Conservation (phyloP, 257 asterid genomes). For the Fraxinus americana region DNA sequence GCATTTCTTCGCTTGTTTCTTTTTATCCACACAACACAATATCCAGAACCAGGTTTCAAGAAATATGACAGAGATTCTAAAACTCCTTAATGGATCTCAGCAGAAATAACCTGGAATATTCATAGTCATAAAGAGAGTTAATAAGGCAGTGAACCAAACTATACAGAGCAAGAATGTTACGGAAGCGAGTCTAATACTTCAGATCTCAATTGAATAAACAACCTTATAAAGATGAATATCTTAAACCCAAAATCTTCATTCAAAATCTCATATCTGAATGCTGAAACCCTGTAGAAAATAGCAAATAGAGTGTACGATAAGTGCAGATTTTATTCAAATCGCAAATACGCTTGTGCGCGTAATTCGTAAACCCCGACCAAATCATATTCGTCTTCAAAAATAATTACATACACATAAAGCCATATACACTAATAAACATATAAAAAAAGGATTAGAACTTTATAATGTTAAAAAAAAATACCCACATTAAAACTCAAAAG, state of each 20-base stretch:
- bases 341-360: too few relatives aligned
- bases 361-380: too few relatives aligned
- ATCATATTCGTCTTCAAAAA: too few relatives aligned
- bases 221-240: slow-evolving; percentile 27
- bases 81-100: slow-evolving; percentile 5
- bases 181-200: slow-evolving; percentile 4
- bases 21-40: slow-evolving; percentile 28
- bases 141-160: not conserved
- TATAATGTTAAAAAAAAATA: not conserved
- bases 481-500: slow-evolving; percentile 8
- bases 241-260: slow-evolving; percentile 36
- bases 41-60: slow-evolving; percentile 10
- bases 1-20: slow-evolving; percentile 35
- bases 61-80: slow-evolving; percentile 1
- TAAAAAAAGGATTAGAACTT: slow-evolving; percentile 23
- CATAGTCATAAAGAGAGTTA: not conserved
- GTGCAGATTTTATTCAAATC: too few relatives aligned
- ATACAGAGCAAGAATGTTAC: not conserved
- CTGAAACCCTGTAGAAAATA: slow-evolving; percentile 40
- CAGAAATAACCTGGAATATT: not conserved
- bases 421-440: not conserved
- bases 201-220: slow-evolving; percentile 16
- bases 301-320: not conserved
- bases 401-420: not conserved
- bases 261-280: slow-evolving; percentile 64